These are phyloP conservation scores for Herpetomonas samuelpessoai DNA, from an alignment of 208 protist species.

Conservation along the genomic window DNA sequence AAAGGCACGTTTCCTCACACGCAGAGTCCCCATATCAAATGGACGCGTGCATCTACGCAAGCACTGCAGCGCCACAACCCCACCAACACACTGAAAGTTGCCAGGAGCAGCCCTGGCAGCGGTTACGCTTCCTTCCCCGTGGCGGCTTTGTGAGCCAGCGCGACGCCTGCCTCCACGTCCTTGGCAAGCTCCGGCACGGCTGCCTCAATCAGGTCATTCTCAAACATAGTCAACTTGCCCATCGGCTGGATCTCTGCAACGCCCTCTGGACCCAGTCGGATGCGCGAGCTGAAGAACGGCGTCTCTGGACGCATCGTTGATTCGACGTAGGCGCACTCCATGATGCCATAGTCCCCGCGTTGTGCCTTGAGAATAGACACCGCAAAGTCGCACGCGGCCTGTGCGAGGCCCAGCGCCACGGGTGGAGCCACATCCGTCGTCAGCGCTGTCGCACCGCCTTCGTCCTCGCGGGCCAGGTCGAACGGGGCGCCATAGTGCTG, in stretches of 20 bases:
- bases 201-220: conserved; percentile 72
- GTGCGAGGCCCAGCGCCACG: conserved; percentile 54
- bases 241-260: conserved; percentile 65
- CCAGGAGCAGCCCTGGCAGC: too few species aligned
- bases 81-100: too few species aligned
- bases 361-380: conserved; percentile 72
- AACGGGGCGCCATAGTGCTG: conserved; percentile 55
- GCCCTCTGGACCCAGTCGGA: conserved; percentile 80
- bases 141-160: conserved; percentile 32
- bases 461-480: conserved; percentile 9
- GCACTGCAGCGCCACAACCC: too few species aligned
- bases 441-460: conserved; percentile 19
- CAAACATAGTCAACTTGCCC: conserved; percentile 51
- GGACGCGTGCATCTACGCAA: too few species aligned
- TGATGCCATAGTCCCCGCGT: conserved; percentile 70
- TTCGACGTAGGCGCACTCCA: conserved; percentile 82
- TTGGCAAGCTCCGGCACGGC: conserved; percentile 66
- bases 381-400: conserved; percentile 60
- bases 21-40: too few species aligned
- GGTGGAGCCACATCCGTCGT: conserved; percentile 28
- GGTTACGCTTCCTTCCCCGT: too few species aligned
- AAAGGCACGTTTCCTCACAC: too few species aligned
- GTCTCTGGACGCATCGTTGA: conserved; percentile 56
- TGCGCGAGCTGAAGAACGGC: conserved; percentile 83
- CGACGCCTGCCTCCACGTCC: conserved; percentile 81